These are phyloP conservation scores for Cercospora janseana DNA, from an alignment of 2,329 filamentous ascomycete species.

Conservation along the genomic window DNA sequence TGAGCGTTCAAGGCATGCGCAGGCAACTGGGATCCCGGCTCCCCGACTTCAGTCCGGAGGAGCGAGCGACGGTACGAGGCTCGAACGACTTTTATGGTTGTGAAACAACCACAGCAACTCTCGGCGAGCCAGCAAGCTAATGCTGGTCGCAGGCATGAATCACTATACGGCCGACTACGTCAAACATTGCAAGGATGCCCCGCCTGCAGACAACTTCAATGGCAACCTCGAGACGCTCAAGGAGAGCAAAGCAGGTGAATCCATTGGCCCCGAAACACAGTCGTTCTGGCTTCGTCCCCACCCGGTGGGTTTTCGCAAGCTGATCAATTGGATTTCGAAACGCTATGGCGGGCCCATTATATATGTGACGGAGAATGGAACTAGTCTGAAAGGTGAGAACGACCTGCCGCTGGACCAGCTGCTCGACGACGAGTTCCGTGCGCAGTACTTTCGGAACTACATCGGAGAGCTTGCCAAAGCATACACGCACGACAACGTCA, in stretches of 20 bases:
- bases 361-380: conserved; percentile 88
- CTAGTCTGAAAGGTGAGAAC: conserved; percentile 78
- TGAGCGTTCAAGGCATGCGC: conserved; percentile 57
- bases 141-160: conserved; percentile 51
- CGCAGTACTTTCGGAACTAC: conserved; percentile 75
- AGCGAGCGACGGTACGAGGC: conserved; percentile 71
- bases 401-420: conserved; percentile 68
- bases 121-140: conserved; percentile 1
- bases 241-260: conserved; percentile 65
- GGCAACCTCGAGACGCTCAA: conserved; percentile 74
- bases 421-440: conserved; percentile 77
- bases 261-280: conserved; percentile 79
- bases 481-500: conserved; percentile 67
- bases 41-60: conserved; percentile 70
- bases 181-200: conserved; percentile 61
- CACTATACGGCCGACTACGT: conserved; percentile 89
- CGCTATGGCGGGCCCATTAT: conserved; percentile 74
- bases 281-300: conserved; percentile 77
- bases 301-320: conserved; percentile 71
- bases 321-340: conserved; percentile 73
- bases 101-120: conserved; percentile 14
- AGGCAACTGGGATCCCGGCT: conserved; percentile 76
- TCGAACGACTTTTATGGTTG: conserved; percentile 85
- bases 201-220: conserved; percentile 63
- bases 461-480: conserved; percentile 74